A percentile compares a stretch with the other conserved stretches of the same genome.
Conservation (phyloP, 2,329 filamentous ascomycete species). For the Catunica adiposa region DNA sequence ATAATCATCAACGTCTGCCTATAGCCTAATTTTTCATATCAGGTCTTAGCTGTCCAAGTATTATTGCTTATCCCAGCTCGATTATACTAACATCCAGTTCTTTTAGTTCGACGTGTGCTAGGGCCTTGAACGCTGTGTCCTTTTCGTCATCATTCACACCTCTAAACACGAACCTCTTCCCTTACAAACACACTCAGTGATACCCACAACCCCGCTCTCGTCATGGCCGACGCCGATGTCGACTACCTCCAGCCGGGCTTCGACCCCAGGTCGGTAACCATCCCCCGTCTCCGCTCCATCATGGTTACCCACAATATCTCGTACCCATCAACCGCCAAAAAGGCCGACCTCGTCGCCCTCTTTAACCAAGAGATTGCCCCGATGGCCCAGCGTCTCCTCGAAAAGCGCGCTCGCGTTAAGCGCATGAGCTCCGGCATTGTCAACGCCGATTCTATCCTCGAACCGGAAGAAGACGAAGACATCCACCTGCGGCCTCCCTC, state of each 20-base stretch:
- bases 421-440: constrained; percentile 76
- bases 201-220: constrained; percentile 11
- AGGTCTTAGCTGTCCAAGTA: not conserved
- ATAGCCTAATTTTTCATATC: not conserved
- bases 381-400: constrained; percentile 59
- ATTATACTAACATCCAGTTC: not conserved
- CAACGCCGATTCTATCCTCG: constrained; percentile 29
- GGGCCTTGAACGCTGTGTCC: not conserved
- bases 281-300: constrained; percentile 78
- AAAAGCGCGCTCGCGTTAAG: constrained; percentile 60
- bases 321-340: constrained; percentile 83
- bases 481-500: constrained; percentile 32
- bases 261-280: constrained; percentile 66
- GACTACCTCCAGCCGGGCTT: constrained; percentile 81
- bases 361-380: constrained; percentile 67
- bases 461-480: constrained; percentile 48
- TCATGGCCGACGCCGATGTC: constrained; percentile 50
- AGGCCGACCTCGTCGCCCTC: constrained; percentile 68
- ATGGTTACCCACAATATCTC: constrained; percentile 74
- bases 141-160: not conserved
- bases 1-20: too few species aligned
- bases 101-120: constrained; percentile 1
- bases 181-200: not conserved
- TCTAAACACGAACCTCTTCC: not conserved
- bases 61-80: not conserved